Conservation (phyloP, 495 filamentous ascomycete species). For the Delitschia confertaspora region DNA sequence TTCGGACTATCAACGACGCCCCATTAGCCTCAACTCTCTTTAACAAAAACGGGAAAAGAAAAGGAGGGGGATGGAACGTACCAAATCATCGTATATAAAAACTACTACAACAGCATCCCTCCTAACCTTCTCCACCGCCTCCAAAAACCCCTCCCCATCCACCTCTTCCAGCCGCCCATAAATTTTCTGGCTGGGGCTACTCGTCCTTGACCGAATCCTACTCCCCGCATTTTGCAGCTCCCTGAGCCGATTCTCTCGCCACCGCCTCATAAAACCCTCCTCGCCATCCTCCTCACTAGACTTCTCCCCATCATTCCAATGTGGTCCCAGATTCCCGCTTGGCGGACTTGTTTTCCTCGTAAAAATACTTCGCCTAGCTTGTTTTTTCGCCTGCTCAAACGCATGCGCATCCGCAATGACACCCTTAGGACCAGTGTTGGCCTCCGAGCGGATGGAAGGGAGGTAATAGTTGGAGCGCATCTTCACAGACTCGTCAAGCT, state of each 20-base stretch:
- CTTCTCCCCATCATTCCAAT: constrained; percentile 44
- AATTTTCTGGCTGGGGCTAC: constrained; percentile 62
- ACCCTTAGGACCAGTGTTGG: constrained; percentile 93
- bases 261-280: constrained; percentile 71
- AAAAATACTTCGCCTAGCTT: constrained; percentile 33
- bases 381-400: constrained; percentile 73
- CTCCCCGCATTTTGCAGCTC: constrained; percentile 53
- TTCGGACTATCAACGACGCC: constrained; percentile 54
- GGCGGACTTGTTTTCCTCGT: constrained; percentile 25
- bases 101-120: constrained; percentile 85
- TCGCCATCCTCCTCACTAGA: constrained; percentile 49
- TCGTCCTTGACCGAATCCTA: constrained; percentile 43
- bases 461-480: constrained; percentile 53
- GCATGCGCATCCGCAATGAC: constrained; percentile 93
- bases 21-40: constrained; percentile 22
- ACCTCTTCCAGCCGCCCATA: constrained; percentile 75
- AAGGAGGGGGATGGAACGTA: constrained; percentile 37
- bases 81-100: constrained; percentile 84
- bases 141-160: constrained; percentile 83
- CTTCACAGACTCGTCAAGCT: constrained; percentile 47
- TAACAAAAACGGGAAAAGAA: neutral
- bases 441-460: constrained; percentile 42
- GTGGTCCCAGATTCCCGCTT: constrained; percentile 4
- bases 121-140: constrained; percentile 84
- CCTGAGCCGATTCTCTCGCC: constrained; percentile 67